A percentile compares a stretch with the other conserved stretches of the same genome.
These are phyloP conservation scores for Dendrobium chrysotoxum DNA, from an alignment of 106 monocot genomes.

Conservation along the genomic window DNA sequence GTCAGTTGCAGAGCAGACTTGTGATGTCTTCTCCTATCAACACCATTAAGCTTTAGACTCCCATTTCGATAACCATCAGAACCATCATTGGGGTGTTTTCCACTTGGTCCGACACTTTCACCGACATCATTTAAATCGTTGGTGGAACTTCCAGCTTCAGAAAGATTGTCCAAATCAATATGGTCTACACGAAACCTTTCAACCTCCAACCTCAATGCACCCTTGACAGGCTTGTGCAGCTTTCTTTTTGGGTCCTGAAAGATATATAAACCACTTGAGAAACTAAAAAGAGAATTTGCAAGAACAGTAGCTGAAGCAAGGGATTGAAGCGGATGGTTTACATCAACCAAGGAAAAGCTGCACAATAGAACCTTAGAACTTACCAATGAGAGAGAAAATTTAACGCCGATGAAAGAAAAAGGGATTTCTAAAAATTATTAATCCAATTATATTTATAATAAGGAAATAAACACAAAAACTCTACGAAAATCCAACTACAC, in stretches of 20 bases:
- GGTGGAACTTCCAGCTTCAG: conserved; percentile 63
- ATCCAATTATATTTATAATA: no score
- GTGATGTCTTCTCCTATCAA: conserved; percentile 33
- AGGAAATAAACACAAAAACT: no score
- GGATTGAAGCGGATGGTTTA: not conserved
- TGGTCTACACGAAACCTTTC: conserved; percentile 61
- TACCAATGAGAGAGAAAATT: no score
- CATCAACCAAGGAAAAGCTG: not conserved
- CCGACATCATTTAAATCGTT: conserved; percentile 49
- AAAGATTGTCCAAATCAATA: conserved; percentile 54
- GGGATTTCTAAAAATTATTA: no score
- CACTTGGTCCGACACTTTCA: conserved; percentile 27
- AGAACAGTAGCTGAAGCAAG: not conserved
- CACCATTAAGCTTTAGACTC: conserved; percentile 15
- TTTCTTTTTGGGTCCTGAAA: conserved; percentile 91
- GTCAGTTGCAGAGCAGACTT: conserved; percentile 20
- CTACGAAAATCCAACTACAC: no score
- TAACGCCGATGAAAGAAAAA: no score
- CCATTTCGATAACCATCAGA: conserved; percentile 23
- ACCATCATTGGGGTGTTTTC: conserved; percentile 31
- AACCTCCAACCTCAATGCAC: conserved; percentile 74
- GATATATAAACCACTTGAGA: not conserved
- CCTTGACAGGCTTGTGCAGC: conserved; percentile 96
- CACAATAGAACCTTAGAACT: no score
- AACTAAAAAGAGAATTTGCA: not conserved